Conservation (phyloP, 1,139 yeast genomes). For the Candida sanyaensis region DNA sequence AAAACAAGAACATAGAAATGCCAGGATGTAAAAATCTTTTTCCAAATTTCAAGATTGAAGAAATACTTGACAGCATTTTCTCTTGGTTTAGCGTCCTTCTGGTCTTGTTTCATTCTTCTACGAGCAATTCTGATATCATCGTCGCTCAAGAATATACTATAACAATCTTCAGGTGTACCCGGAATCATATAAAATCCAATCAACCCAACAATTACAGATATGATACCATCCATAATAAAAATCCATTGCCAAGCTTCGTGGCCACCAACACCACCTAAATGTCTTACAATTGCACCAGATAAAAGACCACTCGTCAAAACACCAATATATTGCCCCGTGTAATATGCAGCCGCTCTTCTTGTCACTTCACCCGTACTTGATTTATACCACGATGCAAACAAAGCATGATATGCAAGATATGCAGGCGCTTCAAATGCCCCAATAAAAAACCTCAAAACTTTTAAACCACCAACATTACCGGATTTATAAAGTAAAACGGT, state of each 20-base stretch:
- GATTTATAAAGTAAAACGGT: too few relatives aligned
- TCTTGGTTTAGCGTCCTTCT: conserved; percentile 32
- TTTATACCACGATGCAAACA: conserved; percentile 64
- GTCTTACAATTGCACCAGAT: conserved; percentile 58
- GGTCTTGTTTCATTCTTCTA: conserved; percentile 50
- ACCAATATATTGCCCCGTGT: conserved; percentile 63
- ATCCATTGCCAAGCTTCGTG: conserved; percentile 74
- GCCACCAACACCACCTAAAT: conserved; percentile 49
- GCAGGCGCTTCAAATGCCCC: conserved; percentile 66
- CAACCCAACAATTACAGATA: conserved; percentile 61
- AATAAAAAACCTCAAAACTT: conserved; percentile 59
- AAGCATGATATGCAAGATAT: conserved; percentile 60
- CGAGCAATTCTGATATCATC: conserved; percentile 68
- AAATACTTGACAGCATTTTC: conserved; percentile 31
- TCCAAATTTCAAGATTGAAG: conserved; percentile 45
- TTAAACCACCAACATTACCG: conserved; percentile 47
- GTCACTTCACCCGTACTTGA: conserved; percentile 51
- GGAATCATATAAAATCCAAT: conserved; percentile 65
- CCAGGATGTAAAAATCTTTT: conserved; percentile 53
- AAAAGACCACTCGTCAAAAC: conserved; percentile 62
- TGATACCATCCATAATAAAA: conserved; percentile 65
- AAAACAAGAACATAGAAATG: conserved; percentile 51
- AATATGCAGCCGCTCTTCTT: conserved; percentile 62
- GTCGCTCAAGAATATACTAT: conserved; percentile 56
- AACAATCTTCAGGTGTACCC: conserved; percentile 66